phyloP scores from a whole-genome alignment of 768 basidiomycete genomes.

The Albatrellus ellisii region DNA sequence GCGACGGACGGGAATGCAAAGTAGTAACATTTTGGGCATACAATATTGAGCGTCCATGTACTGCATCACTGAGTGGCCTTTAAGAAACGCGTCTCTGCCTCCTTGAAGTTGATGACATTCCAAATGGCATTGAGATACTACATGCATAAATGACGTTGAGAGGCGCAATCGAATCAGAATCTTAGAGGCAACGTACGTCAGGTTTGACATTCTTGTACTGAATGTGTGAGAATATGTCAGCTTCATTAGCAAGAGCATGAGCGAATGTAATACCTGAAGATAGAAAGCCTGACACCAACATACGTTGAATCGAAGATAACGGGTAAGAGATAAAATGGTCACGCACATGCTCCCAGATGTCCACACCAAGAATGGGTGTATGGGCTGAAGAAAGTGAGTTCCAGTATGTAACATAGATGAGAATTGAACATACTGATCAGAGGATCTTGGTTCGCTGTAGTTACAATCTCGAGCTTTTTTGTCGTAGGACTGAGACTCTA shows the following conservation, averaged over 20 bases:
- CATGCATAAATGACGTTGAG: neutral
- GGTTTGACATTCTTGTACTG: conserved; percentile 90
- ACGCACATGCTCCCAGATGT: conserved; percentile 85
- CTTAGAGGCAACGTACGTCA: conserved; percentile 46
- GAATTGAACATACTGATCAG: conserved; percentile 24
- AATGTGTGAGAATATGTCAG: too few relatives aligned
- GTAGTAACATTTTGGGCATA: too few relatives aligned
- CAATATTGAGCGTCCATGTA: too few relatives aligned
- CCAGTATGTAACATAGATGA: neutral
- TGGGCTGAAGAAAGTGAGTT: conserved; percentile 31
- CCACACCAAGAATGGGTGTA: conserved; percentile 86
- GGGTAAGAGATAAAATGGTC: neutral
- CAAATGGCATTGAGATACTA: conserved; percentile 94
- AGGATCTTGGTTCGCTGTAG: conserved; percentile 96
- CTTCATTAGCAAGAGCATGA: too few relatives aligned
- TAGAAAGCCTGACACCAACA: neutral
- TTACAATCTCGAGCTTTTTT: conserved; percentile 77
- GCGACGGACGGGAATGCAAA: too few relatives aligned
- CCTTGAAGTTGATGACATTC: conserved; percentile 92
- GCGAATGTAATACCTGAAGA: too few relatives aligned
- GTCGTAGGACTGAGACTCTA: conserved; percentile 58
- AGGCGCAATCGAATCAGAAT: neutral
- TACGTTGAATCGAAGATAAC: neutral
- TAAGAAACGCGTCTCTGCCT: conserved; percentile 54
- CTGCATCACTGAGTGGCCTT: too few relatives aligned